Evolutionary conservation across 192 early-diverging fungal genomes (phyloP), one percentile per base, ranked within the genome.

Genomic region (Helicostylum pulchrum): DNA sequence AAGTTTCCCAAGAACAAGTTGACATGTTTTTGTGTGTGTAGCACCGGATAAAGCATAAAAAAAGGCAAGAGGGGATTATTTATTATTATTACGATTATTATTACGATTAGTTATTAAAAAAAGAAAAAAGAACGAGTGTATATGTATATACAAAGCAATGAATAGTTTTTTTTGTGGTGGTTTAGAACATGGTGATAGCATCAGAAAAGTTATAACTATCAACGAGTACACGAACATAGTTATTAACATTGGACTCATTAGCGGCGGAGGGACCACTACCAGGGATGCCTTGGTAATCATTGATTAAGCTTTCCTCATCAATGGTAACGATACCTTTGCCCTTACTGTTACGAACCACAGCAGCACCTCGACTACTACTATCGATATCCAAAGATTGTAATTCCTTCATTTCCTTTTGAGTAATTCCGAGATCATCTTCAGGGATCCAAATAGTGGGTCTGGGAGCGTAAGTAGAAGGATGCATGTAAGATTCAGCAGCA

Each of bases 361-460:
- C 47, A 10, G 80, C 80, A 43, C 70, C 63, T 1, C 73, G 61
- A 1, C 67, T 71, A 1, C 76, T 66, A 1, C 70, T 63, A 36
- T 64, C 46, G 15, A 82, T 76, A 7, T 68, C 71, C 4, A 53
- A 42, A 8, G 56, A 19, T n/a, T 50, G 34, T 26, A 82, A 36
- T 12, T 74, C 54, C 2, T 50, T 52, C 31, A 83, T 64, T 43
- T 74, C 67, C 7, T n/a, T 31, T 17, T 72, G 67, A 10, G 75
- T 58, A n/a, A 83, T 52, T 1, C 76, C 74, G 8, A 71, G 43
- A 14, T 76, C 74, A 44, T 83, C 81, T 51, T 73, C 57, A 21
- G 81, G 78, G n/a, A 83, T 32, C 81, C 81, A 83, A 4, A 83
- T 75, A 17, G 78, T 75, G 6, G 69, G 72, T 19, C 77, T 76